These are phyloP conservation scores for Syzygium syzygioides DNA, from an alignment of 441 rosid genomes.

Conservation along the genomic window DNA sequence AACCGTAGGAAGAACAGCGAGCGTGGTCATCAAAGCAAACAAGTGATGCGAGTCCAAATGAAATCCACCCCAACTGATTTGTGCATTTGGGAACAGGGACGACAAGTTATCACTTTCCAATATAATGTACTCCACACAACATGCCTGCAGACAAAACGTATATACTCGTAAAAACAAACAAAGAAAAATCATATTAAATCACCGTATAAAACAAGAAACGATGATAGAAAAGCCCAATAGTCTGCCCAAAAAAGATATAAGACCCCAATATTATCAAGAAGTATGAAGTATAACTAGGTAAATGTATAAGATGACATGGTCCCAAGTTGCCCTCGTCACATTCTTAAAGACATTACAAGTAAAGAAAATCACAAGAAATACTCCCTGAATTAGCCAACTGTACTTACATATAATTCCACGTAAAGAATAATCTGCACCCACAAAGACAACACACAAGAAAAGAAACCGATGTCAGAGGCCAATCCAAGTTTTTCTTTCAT, in stretches of 20 bases:
- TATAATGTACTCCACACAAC: constrained; percentile 84
- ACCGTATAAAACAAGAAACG: not conserved
- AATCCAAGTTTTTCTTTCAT: not conserved
- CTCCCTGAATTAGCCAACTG: constrained; percentile 14
- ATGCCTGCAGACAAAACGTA: constrained; percentile 35
- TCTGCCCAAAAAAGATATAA: not conserved
- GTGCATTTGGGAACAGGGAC: constrained; percentile 76
- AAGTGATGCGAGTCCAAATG: constrained; percentile 47
- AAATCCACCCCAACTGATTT: constrained; percentile 46
- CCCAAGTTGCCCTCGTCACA: not conserved
- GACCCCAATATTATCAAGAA: not conserved
- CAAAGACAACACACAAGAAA: constrained; percentile 3
- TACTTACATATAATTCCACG: constrained; percentile 83
- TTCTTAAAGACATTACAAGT: not conserved
- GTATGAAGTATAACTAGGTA: not conserved
- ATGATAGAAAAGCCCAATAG: not conserved
- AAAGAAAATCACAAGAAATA: not conserved
- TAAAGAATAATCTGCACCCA: constrained; percentile 70
- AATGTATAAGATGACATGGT: not conserved
- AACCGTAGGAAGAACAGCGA: constrained; percentile 82
- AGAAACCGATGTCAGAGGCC: constrained; percentile 1
- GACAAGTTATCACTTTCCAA: constrained; percentile 84
- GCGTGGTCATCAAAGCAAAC: constrained; percentile 62
- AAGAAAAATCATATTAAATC: not conserved
- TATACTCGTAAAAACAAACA: constrained; percentile 3